phyloP scores from a whole-genome alignment of 495 filamentous ascomycete species.

The Neurospora sublineolata region DNA sequence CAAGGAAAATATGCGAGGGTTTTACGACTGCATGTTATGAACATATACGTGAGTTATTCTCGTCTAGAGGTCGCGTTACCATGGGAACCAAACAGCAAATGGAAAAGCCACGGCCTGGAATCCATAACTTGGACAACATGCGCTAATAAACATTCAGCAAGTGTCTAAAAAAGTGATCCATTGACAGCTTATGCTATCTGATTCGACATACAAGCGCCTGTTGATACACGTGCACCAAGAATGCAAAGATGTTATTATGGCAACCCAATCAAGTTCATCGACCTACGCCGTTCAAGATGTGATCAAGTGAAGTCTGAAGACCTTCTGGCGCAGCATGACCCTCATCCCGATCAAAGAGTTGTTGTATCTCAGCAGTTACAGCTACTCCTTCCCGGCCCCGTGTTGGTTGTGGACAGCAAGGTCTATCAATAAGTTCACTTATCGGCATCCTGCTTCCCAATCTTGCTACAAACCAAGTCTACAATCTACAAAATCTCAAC shows the following conservation, averaged over 20 bases:
- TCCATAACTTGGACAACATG: background rate
- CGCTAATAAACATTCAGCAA: background rate
- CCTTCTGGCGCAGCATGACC: background rate
- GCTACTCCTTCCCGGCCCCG: background rate
- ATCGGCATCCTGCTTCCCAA: background rate
- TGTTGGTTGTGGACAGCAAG: background rate
- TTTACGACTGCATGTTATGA: background rate
- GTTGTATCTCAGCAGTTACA: background rate
- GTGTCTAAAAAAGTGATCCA: background rate
- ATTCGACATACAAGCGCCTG: background rate
- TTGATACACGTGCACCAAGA: background rate
- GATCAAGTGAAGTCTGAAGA: background rate
- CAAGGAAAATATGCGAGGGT: too few species aligned
- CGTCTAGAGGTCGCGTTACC: background rate
- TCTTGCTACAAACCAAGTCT: background rate
- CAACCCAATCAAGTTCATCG: background rate
- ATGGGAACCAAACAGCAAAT: background rate
- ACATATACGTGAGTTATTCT: background rate
- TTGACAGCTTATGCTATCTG: background rate
- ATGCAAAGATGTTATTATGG: background rate
- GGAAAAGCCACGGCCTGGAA: background rate
- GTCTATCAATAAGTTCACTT: background rate
- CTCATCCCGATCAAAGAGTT: background rate
- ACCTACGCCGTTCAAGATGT: background rate
- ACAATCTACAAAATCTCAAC: background rate